These are phyloP conservation scores for Pseudogymnoascus sp. DNA, from an alignment of 2,329 filamentous ascomycete species.

Conservation along the genomic window DNA sequence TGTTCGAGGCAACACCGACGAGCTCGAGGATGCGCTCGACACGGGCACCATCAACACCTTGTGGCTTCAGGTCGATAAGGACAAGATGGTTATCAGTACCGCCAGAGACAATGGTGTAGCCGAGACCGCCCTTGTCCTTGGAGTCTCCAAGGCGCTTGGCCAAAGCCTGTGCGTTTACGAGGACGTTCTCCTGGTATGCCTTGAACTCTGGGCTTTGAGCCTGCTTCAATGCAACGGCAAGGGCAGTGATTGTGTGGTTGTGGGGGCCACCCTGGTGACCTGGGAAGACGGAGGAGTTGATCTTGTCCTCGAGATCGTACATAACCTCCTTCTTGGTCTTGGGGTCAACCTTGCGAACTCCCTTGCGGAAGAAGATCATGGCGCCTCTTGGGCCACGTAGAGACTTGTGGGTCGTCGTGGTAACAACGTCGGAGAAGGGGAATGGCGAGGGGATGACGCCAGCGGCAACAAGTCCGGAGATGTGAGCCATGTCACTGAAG, in stretches of 20 bases:
- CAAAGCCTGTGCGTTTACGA: constrained; percentile 85
- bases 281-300: constrained; percentile 95
- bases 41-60: constrained; percentile 77
- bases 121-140: constrained; percentile 69
- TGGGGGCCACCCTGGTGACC: constrained; percentile 97
- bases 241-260: constrained; percentile 96
- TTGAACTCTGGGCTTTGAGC: constrained; percentile 84
- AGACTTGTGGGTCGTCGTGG: constrained; percentile 96
- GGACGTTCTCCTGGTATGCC: constrained; percentile 82
- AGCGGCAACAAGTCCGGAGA: constrained; percentile 87
- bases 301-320: constrained; percentile 87
- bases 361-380: constrained; percentile 97
- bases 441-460: constrained; percentile 89
- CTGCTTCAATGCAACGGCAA: constrained; percentile 91
- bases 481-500: constrained; percentile 93
- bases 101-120: constrained; percentile 83
- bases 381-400: constrained; percentile 89
- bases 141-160: constrained; percentile 56
- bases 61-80: constrained; percentile 81
- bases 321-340: constrained; percentile 80
- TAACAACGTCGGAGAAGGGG: constrained; percentile 84
- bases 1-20: constrained; percentile 95
- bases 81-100: constrained; percentile 98
- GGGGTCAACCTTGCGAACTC: constrained; percentile 59
- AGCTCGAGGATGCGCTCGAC: constrained; percentile 87